Evolutionary conservation across 768 basidiomycete species (phyloP).

Genomic region (Phanerochaete carnosa): DNA sequence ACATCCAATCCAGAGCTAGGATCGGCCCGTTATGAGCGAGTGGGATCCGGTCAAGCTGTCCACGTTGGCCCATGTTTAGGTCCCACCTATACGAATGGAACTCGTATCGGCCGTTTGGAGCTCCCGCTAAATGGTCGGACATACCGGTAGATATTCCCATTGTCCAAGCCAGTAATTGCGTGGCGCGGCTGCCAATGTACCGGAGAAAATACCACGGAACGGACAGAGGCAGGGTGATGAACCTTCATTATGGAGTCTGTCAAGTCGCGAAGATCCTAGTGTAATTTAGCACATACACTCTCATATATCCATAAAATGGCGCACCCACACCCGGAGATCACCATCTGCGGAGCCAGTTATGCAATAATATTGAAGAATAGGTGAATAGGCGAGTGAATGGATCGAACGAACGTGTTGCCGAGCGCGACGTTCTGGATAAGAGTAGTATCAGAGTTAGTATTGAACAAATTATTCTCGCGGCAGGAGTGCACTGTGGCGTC

Average conservation of each 20-base stretch:
- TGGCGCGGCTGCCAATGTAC: slow-evolving; percentile 63
- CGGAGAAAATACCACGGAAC: slow-evolving; percentile 70
- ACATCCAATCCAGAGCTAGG: slow-evolving; percentile 72
- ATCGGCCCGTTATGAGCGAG: slow-evolving; percentile 74
- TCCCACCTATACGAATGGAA: slow-evolving; percentile 56
- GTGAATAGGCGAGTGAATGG: slow-evolving; percentile 64
- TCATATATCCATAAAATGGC: slow-evolving; percentile 16
- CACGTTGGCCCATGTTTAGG: slow-evolving; percentile 71
- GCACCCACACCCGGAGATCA: slow-evolving; percentile 76
- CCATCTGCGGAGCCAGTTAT: slow-evolving; percentile 82
- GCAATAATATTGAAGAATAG: slow-evolving; percentile 66
- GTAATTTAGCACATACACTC: background rate
- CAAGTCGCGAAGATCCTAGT: slow-evolving; percentile 67
- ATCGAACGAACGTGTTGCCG: slow-evolving; percentile 74
- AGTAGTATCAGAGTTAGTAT: background rate
- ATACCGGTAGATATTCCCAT: slow-evolving; percentile 50
- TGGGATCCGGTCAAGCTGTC: slow-evolving; percentile 66
- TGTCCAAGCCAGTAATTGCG: slow-evolving; percentile 42
- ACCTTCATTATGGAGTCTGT: slow-evolving; percentile 67
- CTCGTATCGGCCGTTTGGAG: background rate
- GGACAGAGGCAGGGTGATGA: slow-evolving; percentile 65
- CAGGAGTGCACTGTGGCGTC: no score
- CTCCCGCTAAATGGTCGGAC: slow-evolving; percentile 7
- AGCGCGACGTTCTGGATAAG: slow-evolving; percentile 52
- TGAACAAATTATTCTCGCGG: no score